Evolutionary conservation across 805 yeast genomes (phyloP), one percentile per base, ranked within the genome.

Genomic region (Kazachstania taianensis): DNA sequence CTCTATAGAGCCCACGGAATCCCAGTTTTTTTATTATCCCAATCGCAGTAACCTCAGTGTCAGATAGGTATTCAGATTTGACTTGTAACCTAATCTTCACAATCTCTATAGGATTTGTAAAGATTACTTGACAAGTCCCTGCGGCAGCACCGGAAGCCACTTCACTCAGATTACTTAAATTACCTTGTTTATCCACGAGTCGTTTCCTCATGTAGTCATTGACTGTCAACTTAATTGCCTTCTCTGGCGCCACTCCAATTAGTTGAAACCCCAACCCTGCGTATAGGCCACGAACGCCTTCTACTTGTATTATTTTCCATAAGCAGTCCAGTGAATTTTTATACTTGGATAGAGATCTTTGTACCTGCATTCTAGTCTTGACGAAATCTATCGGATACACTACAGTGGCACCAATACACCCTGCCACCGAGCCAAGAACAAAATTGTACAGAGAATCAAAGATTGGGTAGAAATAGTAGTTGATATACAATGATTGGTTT

Each of bases 171-270:
- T 72, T 45, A 2, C 73, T 64, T 22, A 66, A 55, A 37, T 76
- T 78, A 10, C 68, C 63, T 17, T 63, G 46, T 38, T 54, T 57
- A 41, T 66, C 66, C n/a, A 83, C 70, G 43, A 89, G 77, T 37
- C 74, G 67, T 20, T 78, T 77, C 50, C 97, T 73, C 39, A 86
- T 78, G 38, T 82, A 65, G 57, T 89, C 98, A 61, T 89, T 89
- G 27, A 89, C 94, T 0, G 97, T 87, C 46, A 89, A 73, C 63
- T 89, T 89, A 52, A 89, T 89, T 30, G 97, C 97, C 66, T 89
- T 89, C 59, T 89, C 98, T 2, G 98, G 98, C 0, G 97, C 97
- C 35, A 89, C 97, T 46, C 98, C 98, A 33, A 92, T 75, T 51
- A 89, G 67, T 62, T 92, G 97, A 13, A 97, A 96, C 7, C 84